Evolutionary conservation across 2,329 filamentous ascomycete genomes (phyloP).

Genomic region (Tothia fuscella): DNA sequence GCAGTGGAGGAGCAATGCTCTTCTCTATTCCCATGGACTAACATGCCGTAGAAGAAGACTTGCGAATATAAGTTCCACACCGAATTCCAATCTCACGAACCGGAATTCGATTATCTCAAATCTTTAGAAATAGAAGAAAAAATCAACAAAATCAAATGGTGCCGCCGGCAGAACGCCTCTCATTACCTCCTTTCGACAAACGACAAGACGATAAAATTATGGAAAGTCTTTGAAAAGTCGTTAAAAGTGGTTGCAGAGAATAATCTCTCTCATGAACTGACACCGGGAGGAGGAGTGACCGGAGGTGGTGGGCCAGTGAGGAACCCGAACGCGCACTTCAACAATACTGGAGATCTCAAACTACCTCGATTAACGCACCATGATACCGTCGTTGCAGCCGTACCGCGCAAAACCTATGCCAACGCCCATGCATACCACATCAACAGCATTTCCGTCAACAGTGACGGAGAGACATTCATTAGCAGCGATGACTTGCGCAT

Average conservation of each 20-base stretch:
- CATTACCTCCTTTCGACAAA: conserved; percentile 98
- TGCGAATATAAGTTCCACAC: conserved; percentile 99
- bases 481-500: conserved; percentile 96
- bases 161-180: conserved; percentile 91
- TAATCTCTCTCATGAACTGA: conserved; percentile 90
- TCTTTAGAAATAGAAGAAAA: conserved; percentile 99
- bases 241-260: conserved; percentile 98
- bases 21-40: conserved; percentile 19
- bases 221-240: conserved; percentile 99
- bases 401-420: conserved; percentile 89
- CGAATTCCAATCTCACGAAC: conserved; percentile 98
- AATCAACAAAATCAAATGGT: conserved; percentile 99
- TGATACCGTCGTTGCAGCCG: conserved; percentile 93
- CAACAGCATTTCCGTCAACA: conserved; percentile 99
- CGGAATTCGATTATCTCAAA: conserved; percentile 98
- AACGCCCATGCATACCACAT: conserved; percentile 99
- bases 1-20: too few species aligned
- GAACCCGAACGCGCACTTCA: conserved; percentile 63
- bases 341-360: conserved; percentile 71
- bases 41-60: conserved; percentile 75
- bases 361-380: conserved; percentile 94
- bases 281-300: conserved; percentile 55
- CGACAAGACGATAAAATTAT: conserved; percentile 99
- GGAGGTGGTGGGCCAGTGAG: conserved; percentile 70
- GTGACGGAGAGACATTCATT: conserved; percentile 97